Evolutionary conservation across 2,329 filamentous ascomycete species (phyloP).

Genomic region (Microdochium trichocladiopsis): DNA sequence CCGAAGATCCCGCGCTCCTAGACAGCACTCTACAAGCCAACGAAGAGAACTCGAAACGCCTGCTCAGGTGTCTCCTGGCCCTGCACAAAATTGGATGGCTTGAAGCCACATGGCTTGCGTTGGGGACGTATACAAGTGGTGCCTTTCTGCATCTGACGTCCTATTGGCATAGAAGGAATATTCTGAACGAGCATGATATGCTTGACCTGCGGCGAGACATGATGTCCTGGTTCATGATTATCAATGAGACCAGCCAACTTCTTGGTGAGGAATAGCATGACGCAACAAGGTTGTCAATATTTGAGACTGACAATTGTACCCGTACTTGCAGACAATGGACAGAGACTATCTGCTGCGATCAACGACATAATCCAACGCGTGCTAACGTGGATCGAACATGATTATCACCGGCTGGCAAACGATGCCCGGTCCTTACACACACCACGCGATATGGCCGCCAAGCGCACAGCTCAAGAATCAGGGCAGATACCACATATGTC

Average conservation of each 20-base stretch:
- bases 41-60: constrained; percentile 56
- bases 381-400: constrained; percentile 43
- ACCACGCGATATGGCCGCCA: background rate
- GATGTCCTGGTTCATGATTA: constrained; percentile 60
- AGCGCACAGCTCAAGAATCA: background rate
- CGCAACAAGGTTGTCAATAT: background rate
- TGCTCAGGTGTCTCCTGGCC: constrained; percentile 52
- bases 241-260: constrained; percentile 59
- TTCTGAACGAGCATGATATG: constrained; percentile 51
- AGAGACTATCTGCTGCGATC: constrained; percentile 14
- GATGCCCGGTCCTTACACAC: background rate
- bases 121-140: constrained; percentile 64
- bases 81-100: constrained; percentile 59
- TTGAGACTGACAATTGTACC: constrained; percentile 7
- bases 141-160: constrained; percentile 67
- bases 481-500: background rate
- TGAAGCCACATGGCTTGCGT: constrained; percentile 73
- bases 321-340: background rate
- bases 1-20: constrained; percentile 45
- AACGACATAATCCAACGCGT: constrained; percentile 42
- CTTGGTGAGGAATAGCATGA: too few relatives aligned
- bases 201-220: constrained; percentile 58
- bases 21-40: constrained; percentile 59
- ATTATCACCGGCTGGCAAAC: constrained; percentile 23
- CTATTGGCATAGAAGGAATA: constrained; percentile 58